Evolutionary conservation across 768 basidiomycete species (phyloP).

Genomic region (Pisolithus albus): DNA sequence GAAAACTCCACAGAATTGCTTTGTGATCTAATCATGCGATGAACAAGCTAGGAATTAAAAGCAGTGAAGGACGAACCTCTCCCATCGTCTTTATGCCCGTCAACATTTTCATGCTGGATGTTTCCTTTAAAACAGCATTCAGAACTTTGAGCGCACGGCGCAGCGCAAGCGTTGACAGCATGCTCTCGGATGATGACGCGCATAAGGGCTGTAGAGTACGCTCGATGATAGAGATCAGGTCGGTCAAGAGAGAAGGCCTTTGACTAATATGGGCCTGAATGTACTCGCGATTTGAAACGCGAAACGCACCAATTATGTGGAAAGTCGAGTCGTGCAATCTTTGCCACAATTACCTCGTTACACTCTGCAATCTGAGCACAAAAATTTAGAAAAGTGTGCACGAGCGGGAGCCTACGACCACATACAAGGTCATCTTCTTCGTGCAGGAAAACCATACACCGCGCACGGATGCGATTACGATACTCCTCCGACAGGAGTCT

Average conservation of each 20-base stretch:
- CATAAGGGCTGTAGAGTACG: conserved; percentile 46
- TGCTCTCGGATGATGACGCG: conserved; percentile 33
- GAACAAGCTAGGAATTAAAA: background rate
- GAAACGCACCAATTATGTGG: conserved; percentile 58
- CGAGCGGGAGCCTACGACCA: background rate
- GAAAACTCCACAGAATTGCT: conserved; percentile 44
- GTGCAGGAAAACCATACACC: conserved; percentile 61
- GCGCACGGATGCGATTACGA: conserved; percentile 53
- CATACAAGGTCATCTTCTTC: conserved; percentile 70
- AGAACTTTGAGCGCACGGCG: conserved; percentile 59
- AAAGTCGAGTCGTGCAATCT: conserved; percentile 73
- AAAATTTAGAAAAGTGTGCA: conserved; percentile 2
- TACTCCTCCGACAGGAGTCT: conserved; percentile 70
- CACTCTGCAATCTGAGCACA: conserved; percentile 58
- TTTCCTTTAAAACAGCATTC: conserved; percentile 63
- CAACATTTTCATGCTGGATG: conserved; percentile 63
- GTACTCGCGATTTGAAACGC: background rate
- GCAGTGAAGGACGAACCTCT: conserved; percentile 34
- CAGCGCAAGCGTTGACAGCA: conserved; percentile 42
- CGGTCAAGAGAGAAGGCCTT: conserved; percentile 23
- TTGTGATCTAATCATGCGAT: conserved; percentile 13
- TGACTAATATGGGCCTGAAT: background rate
- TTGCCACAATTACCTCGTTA: conserved; percentile 68
- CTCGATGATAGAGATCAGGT: conserved; percentile 52
- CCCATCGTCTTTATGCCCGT: conserved; percentile 61